Base-by-base conservation (phyloP, 805 yeast species). In the Starmerella tilneyi region DNA sequence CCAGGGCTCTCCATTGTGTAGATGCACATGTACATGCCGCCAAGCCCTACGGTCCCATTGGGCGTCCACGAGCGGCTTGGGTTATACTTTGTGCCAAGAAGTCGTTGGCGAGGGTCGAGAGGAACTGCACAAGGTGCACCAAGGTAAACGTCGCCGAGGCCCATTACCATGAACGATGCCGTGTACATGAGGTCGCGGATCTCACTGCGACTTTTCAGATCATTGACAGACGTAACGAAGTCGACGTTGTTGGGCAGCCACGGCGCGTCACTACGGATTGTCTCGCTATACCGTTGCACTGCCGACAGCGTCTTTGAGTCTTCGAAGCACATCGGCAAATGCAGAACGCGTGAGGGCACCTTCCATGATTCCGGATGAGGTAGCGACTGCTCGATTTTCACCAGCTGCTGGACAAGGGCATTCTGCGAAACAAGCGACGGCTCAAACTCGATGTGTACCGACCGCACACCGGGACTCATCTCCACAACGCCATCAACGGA, bases 111-210 rank as follows among this genome's bases (percentile, higher is more conserved):
- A 47, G 98, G 98, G 63, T 92, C 97, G 56, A 89, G 74, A 30
- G 98, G 97, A 55, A 89, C 94, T 1, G 97, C 97, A 71, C 96
- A 88, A 23, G 98, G 98, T 3, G 98, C 96, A 40, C 97, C 97
- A 56, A 92, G 72, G 67, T 88, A 89, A 22, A 92, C 97, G 65
- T 92, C 98, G 60, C 97, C 98, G 43, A 89, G 75, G 45, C 97
- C 98, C 51, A 89, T 70, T 6, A 92, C 97, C 67, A 92, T 70
- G 71, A 81, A 92, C 60, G 88, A 73, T 5, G 97, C 97, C 35
- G 82, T 69, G 67, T 86, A 89, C 59, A 92, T 65, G 81, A 89
- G 79, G 37, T 84, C 84, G 50, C 79, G 72, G 44, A 92, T 89
- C 43, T 76, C 82, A 9, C 75, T 68, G 56, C 95, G 78, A 46